Conservation (phyloP, 805 yeast species). For the Yarrowia bubula region DNA sequence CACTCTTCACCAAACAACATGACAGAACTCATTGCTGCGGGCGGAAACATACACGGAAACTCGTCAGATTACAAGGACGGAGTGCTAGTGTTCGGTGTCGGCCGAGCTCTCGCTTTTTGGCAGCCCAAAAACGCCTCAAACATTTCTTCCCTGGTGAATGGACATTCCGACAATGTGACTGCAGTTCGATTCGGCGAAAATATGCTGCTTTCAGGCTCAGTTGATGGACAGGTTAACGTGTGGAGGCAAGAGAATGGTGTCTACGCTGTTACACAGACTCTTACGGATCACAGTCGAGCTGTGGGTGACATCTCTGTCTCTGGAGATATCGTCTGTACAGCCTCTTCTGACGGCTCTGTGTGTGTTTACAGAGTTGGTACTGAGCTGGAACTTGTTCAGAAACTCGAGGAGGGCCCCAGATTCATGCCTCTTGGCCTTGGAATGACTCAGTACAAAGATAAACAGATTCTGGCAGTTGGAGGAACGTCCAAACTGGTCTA, state of each 20-base stretch:
- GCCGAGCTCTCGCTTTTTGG: conserved; percentile 33
- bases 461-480: conserved; percentile 37
- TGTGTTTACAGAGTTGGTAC: background rate
- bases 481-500: conserved; percentile 47
- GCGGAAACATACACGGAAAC: conserved; percentile 34
- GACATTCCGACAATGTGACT: conserved; percentile 14
- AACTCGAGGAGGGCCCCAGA: conserved; percentile 29
- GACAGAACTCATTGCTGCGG: conserved; percentile 30
- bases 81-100: conserved; percentile 41
- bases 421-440: conserved; percentile 38
- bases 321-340: conserved; percentile 50
- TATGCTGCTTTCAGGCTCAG: conserved; percentile 59
- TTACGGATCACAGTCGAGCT: conserved; percentile 49
- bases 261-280: conserved; percentile 36
- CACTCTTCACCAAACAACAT: background rate
- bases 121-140: conserved; percentile 27
- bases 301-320: conserved; percentile 54
- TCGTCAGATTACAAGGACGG: conserved; percentile 41
- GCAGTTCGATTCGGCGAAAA: conserved; percentile 36
- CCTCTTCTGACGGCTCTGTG: conserved; percentile 62
- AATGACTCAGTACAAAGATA: conserved; percentile 27
- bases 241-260: conserved; percentile 46
- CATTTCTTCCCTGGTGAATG: conserved; percentile 2
- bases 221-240: conserved; percentile 59
- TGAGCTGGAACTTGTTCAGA: conserved; percentile 27